Base-by-base conservation (phyloP, 2,329 filamentous ascomycete genomes). In the Hypoxylon sp. region DNA sequence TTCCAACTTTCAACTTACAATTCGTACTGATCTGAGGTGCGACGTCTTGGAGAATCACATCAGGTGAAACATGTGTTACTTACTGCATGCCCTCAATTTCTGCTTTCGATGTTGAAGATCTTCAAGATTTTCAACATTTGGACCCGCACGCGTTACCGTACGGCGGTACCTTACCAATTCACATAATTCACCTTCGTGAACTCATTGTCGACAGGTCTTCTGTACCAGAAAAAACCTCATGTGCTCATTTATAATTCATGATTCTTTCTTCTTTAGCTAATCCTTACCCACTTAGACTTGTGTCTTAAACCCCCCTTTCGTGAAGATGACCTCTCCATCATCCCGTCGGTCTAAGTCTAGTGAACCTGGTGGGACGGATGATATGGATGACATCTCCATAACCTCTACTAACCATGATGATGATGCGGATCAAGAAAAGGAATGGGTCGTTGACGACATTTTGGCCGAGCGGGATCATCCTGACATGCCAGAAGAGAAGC, bases 361-460 rank as follows among this genome's bases (percentile, higher is more conserved):
- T 14, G 55, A 63, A 19, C 51, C 50, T 17, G 44, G 51, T 51
- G 53, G 29, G 31, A 73, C 71, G 3, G 77, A 78, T 51, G 83
- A 86, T 33, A 84, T 87, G 54, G 83, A 87, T 68, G 75, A 79
- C 24, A 84, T 90, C 42, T 91, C 89, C 1, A 64, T 89, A 46
- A 86, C 84, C 0, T 91, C 89, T 0, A 90, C 86, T 1, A 46
- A 69, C 50, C 19, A 58, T 11, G 73, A 74, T 1, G 61, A 72
- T 8, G 69, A 55, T 6, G 61, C 63, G 3, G 69, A 78, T 19
- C 80, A 79, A 2, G 80, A 84, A 26, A 78, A 81, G 13, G 84
- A 87, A 66, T 90, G 85, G 74, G 79, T 82, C 2, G 85, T 91
- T 5, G 85, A 90, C 47, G 78, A 79, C 14, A 83, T 91, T 35